A percentile compares a stretch with the other conserved stretches of the same genome.
These are phyloP conservation scores for Saitozyma podzolica DNA, from an alignment of 768 basidiomycete species.

Conservation along the genomic window DNA sequence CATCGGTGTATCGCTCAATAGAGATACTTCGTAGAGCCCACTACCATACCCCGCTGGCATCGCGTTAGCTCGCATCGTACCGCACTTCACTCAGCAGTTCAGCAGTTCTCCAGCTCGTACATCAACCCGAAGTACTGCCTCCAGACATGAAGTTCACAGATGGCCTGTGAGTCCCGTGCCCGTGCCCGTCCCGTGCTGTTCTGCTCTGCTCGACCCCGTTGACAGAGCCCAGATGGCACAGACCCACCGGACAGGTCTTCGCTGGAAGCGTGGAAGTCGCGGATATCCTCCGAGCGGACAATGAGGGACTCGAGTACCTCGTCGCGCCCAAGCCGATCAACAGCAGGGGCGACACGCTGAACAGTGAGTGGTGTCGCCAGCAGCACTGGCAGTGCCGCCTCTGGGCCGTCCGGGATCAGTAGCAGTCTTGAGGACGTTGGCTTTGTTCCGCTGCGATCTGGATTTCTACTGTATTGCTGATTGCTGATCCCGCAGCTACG, in stretches of 20 bases:
- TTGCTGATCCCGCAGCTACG: constrained; percentile 42
- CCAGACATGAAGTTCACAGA: constrained; percentile 69
- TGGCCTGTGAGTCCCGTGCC: constrained; percentile 63
- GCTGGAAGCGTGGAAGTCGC: constrained; percentile 66
- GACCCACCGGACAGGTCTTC: constrained; percentile 61
- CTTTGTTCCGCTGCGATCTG: too few relatives aligned
- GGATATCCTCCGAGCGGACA: constrained; percentile 55
- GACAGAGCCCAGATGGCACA: constrained; percentile 22
- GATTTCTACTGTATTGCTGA: too few relatives aligned
- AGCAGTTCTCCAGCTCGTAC: too few relatives aligned
- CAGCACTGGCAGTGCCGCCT: neutral
- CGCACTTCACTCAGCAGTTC: too few relatives aligned
- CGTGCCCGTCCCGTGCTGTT: neutral
- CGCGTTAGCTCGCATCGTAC: too few relatives aligned
- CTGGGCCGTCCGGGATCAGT: neutral
- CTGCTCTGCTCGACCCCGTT: neutral
- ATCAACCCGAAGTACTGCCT: neutral
- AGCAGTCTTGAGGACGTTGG: neutral
- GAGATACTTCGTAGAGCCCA: too few relatives aligned
- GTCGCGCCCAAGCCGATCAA: constrained; percentile 55
- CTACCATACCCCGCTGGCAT: too few relatives aligned
- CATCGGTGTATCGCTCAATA: too few relatives aligned
- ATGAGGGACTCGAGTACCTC: constrained; percentile 61
- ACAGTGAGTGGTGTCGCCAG: constrained; percentile 40
- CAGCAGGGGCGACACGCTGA: constrained; percentile 51